Conservation (phyloP, 441 rosid species). For the Viola pubescens region DNA sequence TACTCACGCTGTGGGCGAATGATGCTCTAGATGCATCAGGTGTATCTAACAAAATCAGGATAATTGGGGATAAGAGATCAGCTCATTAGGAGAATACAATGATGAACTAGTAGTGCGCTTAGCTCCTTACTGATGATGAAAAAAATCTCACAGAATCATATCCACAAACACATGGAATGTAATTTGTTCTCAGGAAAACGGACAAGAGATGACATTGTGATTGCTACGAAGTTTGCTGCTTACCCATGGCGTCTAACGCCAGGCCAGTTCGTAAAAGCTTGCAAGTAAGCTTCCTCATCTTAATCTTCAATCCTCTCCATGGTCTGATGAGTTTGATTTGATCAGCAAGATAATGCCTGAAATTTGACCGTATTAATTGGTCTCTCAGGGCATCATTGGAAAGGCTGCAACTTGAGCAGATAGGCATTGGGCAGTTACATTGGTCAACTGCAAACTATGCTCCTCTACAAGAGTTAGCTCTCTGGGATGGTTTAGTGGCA, state of each 20-base stretch:
- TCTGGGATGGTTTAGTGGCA: constrained; percentile 87
- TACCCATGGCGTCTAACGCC: constrained; percentile 92
- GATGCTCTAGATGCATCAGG: too few relatives aligned
- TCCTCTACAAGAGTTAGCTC: constrained; percentile 67
- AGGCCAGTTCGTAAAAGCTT: constrained; percentile 82
- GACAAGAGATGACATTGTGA: constrained; percentile 46
- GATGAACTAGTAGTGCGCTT: too few relatives aligned
- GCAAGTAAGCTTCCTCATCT: constrained; percentile 42
- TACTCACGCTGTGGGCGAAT: too few relatives aligned
- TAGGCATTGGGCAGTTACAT: constrained; percentile 86
- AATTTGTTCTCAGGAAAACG: constrained; percentile 29
- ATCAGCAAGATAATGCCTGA: neutral
- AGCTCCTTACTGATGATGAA: too few relatives aligned
- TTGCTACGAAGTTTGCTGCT: constrained; percentile 89
- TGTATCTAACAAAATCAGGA: too few relatives aligned
- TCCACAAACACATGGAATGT: too few relatives aligned
- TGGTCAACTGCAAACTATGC: constrained; percentile 96
- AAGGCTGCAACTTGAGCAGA: constrained; percentile 63
- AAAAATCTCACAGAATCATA: too few relatives aligned
- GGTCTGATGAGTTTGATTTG: neutral
- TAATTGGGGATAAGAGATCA: too few relatives aligned
- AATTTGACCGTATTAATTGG: constrained; percentile 9
- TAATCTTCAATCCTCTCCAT: constrained; percentile 1
- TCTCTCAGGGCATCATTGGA: constrained; percentile 63
- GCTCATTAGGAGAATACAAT: too few relatives aligned